Base-by-base conservation (phyloP, 2,329 filamentous ascomycete genomes). In the Botrytis deweyae region DNA sequence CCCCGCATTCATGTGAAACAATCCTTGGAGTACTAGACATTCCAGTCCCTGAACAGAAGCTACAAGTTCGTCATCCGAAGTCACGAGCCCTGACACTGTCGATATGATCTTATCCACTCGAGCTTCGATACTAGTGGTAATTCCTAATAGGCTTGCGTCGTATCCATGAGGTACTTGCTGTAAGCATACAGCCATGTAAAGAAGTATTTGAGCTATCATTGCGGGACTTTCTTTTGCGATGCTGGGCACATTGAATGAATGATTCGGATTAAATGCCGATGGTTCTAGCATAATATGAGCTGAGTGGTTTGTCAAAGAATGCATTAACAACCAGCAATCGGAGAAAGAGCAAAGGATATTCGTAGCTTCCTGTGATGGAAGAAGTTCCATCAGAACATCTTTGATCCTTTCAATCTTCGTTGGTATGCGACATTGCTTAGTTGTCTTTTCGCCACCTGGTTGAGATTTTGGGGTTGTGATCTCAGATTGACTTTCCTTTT, bases 41-140 rank as follows among this genome's bases (percentile, higher is more conserved):
- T 88, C 85, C 9, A 88, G 77, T 0, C 86, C 87, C 77, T 89
- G 87, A 1, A 86, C 77, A 4, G 84, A 86, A 38, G 79, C 80
- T 0, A 85, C 77, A 0, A 89, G 78, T 3, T 84, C 83, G 69
- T 88, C 84, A 40, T 87, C 84, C 22, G 81, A 82, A 0, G 84
- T 86, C 1, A 89, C 83, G 75, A 80, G 75, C 7, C 77, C 75
- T 70, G 77, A 74, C 38, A 81, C 75, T 20, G 77, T 78, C 10
- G 75, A 70, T 33, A 80, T 72, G 55, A 77, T 79, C 44, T 77
- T 77, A 10, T 81, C 78, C 66, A 80, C 76, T 52, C 79, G 77
- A 7, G 74, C 70, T 59, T 78, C 74, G 33, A 76, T 61, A 6
- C 77, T 74, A n/a, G 77, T 75, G 14, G 70, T 62, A 5, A 80